Percentiles rank a stretch among this genome's conserved stretches.
Conservation (phyloP, 2,329 filamentous ascomycete genomes). For the Fusarium sacchari region DNA sequence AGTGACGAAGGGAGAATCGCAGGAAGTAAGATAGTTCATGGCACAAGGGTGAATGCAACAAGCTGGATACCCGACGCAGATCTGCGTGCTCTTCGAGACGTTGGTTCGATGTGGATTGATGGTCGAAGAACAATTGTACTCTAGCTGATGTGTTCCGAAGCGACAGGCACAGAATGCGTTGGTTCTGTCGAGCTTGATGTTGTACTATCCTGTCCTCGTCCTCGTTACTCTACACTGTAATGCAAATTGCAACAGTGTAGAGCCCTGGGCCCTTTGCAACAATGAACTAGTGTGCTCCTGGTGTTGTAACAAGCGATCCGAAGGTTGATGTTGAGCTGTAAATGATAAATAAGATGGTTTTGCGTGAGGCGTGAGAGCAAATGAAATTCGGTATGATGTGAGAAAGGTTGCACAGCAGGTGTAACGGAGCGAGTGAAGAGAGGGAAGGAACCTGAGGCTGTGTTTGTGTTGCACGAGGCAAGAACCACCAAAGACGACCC, state of each 20-base stretch:
- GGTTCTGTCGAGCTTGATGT: conserved; percentile 2
- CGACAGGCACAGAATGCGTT: background rate
- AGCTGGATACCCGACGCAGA: background rate
- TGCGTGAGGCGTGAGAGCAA: conserved; percentile 32
- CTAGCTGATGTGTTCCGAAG: background rate
- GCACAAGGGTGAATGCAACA: conserved; percentile 5
- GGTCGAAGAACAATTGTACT: background rate
- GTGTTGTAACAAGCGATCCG: conserved; percentile 7
- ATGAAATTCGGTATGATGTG: conserved; percentile 3
- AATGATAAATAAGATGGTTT: conserved; percentile 17
- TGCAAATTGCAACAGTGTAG: conserved; percentile 8
- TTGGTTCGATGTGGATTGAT: background rate
- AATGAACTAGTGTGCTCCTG: conserved; percentile 24
- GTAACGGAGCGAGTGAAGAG: conserved; percentile 30
- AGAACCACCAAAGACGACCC: conserved; percentile 24
- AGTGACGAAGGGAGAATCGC: conserved; percentile 8
- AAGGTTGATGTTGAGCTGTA: conserved; percentile 22
- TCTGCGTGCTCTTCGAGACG: background rate
- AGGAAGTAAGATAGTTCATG: conserved; percentile 20
- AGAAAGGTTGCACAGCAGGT: conserved; percentile 33
- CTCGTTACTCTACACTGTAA: background rate
- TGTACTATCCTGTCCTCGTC: conserved; percentile 6
- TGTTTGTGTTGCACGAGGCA: conserved; percentile 35
- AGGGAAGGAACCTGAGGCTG: conserved; percentile 14
- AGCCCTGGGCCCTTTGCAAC: conserved; percentile 9